Evolutionary conservation across 1,284 basidiomycete species (phyloP).

Genomic region (Porodaedalea pini): DNA sequence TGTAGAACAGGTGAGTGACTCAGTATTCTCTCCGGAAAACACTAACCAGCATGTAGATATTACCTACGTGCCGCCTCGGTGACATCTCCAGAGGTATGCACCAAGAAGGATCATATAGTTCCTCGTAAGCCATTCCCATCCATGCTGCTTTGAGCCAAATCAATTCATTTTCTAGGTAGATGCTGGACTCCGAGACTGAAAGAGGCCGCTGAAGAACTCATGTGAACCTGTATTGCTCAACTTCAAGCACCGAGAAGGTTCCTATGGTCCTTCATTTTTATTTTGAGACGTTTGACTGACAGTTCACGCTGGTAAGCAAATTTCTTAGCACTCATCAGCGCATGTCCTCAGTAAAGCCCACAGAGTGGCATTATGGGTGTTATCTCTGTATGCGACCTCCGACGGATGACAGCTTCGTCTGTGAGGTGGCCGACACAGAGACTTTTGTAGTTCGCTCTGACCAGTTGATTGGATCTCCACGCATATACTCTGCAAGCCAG

Average conservation of each 20-base stretch:
- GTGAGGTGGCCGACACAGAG: conserved; percentile 48
- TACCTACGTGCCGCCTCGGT: no score
- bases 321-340: conserved; percentile 99
- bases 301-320: conserved; percentile 65
- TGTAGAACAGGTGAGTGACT: no score
- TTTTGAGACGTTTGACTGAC: conserved; percentile 1
- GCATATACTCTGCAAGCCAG: no score
- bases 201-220: conserved; percentile 85
- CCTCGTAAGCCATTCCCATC: background rate
- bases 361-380: conserved; percentile 96
- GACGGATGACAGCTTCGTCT: no score
- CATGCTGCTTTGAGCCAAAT: conserved; percentile 5
- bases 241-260: conserved; percentile 93
- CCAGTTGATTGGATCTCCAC: no score
- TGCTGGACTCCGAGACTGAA: conserved; percentile 90
- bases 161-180: conserved; percentile 59
- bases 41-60: no score
- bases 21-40: no score
- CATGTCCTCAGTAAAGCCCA: conserved; percentile 98
- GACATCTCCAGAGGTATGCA: no score
- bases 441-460: no score
- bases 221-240: conserved; percentile 85
- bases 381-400: conserved; percentile 95
- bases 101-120: no score
- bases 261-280: conserved; percentile 8